These are phyloP conservation scores for Xerocomellus dryophilus DNA, from an alignment of 768 basidiomycete species.

Conservation along the genomic window DNA sequence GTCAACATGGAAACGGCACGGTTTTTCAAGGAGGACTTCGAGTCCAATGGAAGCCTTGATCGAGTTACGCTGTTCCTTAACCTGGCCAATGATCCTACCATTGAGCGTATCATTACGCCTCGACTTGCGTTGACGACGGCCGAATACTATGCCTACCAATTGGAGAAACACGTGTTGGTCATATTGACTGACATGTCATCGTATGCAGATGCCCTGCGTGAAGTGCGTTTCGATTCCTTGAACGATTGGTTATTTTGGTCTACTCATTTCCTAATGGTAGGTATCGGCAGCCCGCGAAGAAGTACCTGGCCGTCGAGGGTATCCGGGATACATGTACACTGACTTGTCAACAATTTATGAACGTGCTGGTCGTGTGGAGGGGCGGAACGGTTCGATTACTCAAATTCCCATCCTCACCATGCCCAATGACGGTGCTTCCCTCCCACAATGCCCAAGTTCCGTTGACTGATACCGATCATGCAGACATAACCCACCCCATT, in stretches of 20 bases:
- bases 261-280: constrained; percentile 18
- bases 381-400: constrained; percentile 97
- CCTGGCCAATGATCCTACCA: constrained; percentile 97
- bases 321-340: constrained; percentile 98
- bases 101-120: constrained; percentile 99
- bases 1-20: constrained; percentile 99
- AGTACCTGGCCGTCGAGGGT: constrained; percentile 98
- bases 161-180: constrained; percentile 99
- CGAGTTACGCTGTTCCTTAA: constrained; percentile 98
- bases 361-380: constrained; percentile 96
- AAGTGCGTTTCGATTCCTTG: constrained; percentile 49
- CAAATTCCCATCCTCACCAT: constrained; percentile 99
- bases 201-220: constrained; percentile 94
- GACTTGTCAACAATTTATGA: constrained; percentile 99
- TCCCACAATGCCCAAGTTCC: constrained; percentile 16
- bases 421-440: constrained; percentile 91
- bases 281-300: constrained; percentile 99
- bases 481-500: constrained; percentile 99
- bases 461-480: constrained; percentile 25
- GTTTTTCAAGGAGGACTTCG: constrained; percentile 99
- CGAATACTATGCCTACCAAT: constrained; percentile 98
- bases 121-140: constrained; percentile 97
- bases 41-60: constrained; percentile 96
- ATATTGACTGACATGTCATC: constrained; percentile 99
- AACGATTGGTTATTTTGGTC: constrained; percentile 4